Conservation (phyloP, 345 rosid genomes). For the Salix udensis region DNA sequence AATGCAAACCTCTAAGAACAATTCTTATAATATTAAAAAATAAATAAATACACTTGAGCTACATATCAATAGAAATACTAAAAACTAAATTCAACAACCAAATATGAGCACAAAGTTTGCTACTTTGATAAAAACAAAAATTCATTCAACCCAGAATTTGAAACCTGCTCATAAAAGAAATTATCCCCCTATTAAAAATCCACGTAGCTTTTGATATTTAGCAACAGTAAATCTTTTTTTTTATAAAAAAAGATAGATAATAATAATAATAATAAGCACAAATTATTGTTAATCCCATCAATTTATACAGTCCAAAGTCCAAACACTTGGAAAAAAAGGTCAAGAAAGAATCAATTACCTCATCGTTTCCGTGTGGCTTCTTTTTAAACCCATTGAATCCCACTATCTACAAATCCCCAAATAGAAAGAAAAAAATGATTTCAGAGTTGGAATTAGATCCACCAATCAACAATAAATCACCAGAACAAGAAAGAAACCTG, state of each 20-base stretch:
- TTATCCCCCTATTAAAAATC: not conserved
- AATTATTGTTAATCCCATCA: not conserved
- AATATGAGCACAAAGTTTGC: not conserved
- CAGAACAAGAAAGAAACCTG: conserved; percentile 46
- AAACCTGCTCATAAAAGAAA: not conserved
- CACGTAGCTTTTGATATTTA: not conserved
- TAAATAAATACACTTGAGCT: not conserved
- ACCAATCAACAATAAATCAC: not conserved
- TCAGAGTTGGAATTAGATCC: conserved; percentile 11
- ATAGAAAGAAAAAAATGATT: not conserved
- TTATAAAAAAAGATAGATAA: no score
- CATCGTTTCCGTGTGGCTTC: conserved; percentile 86
- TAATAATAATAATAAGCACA: not conserved
- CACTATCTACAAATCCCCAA: conserved; percentile 51
- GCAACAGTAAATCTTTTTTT: not conserved
- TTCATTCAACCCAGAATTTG: not conserved
- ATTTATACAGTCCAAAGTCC: not conserved
- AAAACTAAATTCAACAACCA: not conserved
- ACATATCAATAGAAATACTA: not conserved
- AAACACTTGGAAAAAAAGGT: not conserved
- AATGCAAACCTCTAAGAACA: not conserved
- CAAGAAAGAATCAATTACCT: conserved; percentile 38
- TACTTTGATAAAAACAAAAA: not conserved
- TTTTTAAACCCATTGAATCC: conserved; percentile 84
- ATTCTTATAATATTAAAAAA: not conserved